A percentile compares a stretch with the other conserved stretches of the same genome.
Conservation (phyloP, 1,139 yeast species). For the Saccharomycopsis hybrid region DNA sequence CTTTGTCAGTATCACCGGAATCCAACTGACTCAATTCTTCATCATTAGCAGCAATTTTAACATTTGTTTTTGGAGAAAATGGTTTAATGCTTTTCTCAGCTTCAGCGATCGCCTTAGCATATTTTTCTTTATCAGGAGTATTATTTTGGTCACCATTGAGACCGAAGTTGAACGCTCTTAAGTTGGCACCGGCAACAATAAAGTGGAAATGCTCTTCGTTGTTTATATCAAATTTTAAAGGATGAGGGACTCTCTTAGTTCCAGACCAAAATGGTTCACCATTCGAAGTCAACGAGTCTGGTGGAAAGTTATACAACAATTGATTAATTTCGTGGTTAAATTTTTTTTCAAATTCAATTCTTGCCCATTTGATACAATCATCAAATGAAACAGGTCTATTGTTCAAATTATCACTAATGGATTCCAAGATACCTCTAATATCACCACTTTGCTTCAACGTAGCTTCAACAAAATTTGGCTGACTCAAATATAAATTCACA, state of each 20-base stretch:
- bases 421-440: slow-evolving; percentile 77
- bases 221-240: slow-evolving; percentile 67
- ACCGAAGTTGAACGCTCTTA: slow-evolving; percentile 87
- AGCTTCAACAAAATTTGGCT: slow-evolving; percentile 88
- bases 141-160: slow-evolving; percentile 49
- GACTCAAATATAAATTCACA: slow-evolving; percentile 83
- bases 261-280: slow-evolving; percentile 99
- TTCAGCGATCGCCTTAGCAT: slow-evolving; percentile 42
- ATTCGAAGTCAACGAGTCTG: slow-evolving; percentile 80
- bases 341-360: slow-evolving; percentile 78
- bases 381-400: slow-evolving; percentile 86
- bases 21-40: slow-evolving; percentile 78
- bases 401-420: slow-evolving; percentile 64
- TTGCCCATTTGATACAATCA: slow-evolving; percentile 94
- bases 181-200: slow-evolving; percentile 81
- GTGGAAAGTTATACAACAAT: slow-evolving; percentile 87
- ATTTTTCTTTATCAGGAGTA: slow-evolving; percentile 36
- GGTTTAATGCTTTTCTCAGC: slow-evolving; percentile 45
- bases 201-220: slow-evolving; percentile 77
- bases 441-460: slow-evolving; percentile 79
- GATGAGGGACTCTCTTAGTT: slow-evolving; percentile 92
- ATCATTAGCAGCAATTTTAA: slow-evolving; percentile 83
- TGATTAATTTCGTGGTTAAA: slow-evolving; percentile 83
- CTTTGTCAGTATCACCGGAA: slow-evolving; percentile 48
- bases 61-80: slow-evolving; percentile 68